Evolutionary conservation across 257 asterid species (phyloP).

Genomic region (Solanum microdontum): DNA sequence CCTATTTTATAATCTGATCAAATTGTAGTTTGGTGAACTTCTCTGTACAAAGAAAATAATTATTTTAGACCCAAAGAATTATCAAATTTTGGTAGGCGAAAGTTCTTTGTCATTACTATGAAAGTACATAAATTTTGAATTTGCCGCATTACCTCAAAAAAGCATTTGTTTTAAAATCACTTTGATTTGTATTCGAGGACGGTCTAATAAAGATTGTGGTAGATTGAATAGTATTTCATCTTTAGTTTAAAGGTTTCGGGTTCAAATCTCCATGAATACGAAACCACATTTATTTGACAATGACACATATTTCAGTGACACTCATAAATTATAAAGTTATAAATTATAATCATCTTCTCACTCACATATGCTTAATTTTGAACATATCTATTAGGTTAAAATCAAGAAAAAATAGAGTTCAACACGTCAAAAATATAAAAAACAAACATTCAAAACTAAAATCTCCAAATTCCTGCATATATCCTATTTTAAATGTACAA

Average conservation of each 20-base stretch:
- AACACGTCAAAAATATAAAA: background rate
- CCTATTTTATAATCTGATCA: background rate
- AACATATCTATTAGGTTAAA: background rate
- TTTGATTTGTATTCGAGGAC: background rate
- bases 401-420: background rate
- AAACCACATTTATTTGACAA: fast-evolving
- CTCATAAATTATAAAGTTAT: background rate
- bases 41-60: background rate
- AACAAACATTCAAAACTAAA: background rate
- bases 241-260: background rate
- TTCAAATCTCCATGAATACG: fast-evolving
- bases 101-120: background rate
- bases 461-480: background rate
- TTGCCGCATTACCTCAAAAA: background rate
- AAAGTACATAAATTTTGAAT: background rate
- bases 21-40: background rate
- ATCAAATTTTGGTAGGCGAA: background rate
- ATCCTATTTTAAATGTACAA: background rate
- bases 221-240: fast-evolving
- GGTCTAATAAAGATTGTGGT: background rate
- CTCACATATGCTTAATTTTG: background rate
- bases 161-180: background rate
- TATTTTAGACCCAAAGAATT: background rate
- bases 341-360: background rate
- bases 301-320: background rate